Percentiles rank a stretch among this genome's conserved stretches.
Conservation (phyloP, 202 grass and related monocot genomes). For the Dendrocalamus latiflorus region DNA sequence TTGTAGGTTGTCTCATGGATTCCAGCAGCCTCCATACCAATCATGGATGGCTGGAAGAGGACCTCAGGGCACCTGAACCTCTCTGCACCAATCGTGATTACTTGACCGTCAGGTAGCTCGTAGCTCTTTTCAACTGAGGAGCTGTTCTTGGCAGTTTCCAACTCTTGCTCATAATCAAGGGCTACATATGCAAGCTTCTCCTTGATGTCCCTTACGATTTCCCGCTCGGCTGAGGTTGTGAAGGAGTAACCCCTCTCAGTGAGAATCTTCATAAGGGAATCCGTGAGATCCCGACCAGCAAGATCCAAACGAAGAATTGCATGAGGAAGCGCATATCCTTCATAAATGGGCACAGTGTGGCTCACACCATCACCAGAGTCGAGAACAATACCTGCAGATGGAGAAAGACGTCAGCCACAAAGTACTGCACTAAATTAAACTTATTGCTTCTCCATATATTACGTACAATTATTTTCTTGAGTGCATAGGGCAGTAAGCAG, state of each 20-base stretch:
- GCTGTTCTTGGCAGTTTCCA: conserved; percentile 75
- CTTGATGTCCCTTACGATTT: conserved; percentile 90
- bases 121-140: conserved; percentile 78
- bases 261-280: conserved; percentile 78
- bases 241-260: conserved; percentile 83
- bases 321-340: conserved; percentile 80
- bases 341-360: conserved; percentile 83
- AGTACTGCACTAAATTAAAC: background rate
- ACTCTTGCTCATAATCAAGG: conserved; percentile 76
- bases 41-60: conserved; percentile 82
- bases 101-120: conserved; percentile 77
- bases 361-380: conserved; percentile 92
- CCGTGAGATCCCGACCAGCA: conserved; percentile 65
- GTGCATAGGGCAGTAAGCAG: background rate
- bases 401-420: background rate
- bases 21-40: conserved; percentile 72
- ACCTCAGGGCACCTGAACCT: conserved; percentile 87
- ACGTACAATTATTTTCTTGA: background rate
- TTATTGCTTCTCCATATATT: background rate
- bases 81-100: conserved; percentile 80
- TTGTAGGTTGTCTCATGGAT: conserved; percentile 87
- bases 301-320: conserved; percentile 85
- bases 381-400: conserved; percentile 59
- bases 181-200: conserved; percentile 82
- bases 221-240: conserved; percentile 77